Percentiles rank a stretch among this genome's conserved stretches.
Evolutionary conservation across 768 basidiomycete species (phyloP).

Genomic region (Hygrocybe punicea): DNA sequence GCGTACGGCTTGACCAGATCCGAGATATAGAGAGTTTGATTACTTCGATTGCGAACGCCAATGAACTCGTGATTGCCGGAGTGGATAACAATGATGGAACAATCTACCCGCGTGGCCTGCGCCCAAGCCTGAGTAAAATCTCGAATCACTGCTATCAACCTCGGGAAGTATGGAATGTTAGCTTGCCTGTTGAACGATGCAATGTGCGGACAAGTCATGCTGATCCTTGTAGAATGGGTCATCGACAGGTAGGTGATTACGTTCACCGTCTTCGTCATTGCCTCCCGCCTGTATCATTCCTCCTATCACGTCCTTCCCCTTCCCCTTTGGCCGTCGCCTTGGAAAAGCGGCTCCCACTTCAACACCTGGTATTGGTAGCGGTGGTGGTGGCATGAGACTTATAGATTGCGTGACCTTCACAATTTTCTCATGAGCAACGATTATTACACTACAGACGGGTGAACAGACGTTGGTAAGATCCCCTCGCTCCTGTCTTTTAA

Average conservation of each 20-base stretch:
- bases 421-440: not conserved
- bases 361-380: not conserved
- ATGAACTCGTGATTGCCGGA: constrained; percentile 19
- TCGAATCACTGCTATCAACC: constrained; percentile 6
- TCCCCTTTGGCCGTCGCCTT: not conserved
- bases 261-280: not conserved
- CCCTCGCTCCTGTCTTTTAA: not conserved
- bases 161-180: constrained; percentile 5
- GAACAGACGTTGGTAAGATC: not conserved
- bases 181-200: constrained; percentile 19
- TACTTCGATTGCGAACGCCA: constrained; percentile 14
- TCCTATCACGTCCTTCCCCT: not conserved
- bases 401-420: not conserved
- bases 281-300: not conserved
- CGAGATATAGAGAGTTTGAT: constrained; percentile 20
- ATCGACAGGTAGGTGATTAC: not conserved
- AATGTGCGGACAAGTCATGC: constrained; percentile 9
- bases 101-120: constrained; percentile 11
- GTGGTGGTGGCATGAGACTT: not conserved
- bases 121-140: constrained; percentile 14
- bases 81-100: constrained; percentile 15
- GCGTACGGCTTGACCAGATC: constrained; percentile 12
- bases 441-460: not conserved
- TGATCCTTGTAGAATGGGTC: not conserved
- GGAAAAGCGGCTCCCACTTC: not conserved